phyloP scores from a whole-genome alignment of 192 early-diverging fungal species.

The Mortierella claussenii region DNA sequence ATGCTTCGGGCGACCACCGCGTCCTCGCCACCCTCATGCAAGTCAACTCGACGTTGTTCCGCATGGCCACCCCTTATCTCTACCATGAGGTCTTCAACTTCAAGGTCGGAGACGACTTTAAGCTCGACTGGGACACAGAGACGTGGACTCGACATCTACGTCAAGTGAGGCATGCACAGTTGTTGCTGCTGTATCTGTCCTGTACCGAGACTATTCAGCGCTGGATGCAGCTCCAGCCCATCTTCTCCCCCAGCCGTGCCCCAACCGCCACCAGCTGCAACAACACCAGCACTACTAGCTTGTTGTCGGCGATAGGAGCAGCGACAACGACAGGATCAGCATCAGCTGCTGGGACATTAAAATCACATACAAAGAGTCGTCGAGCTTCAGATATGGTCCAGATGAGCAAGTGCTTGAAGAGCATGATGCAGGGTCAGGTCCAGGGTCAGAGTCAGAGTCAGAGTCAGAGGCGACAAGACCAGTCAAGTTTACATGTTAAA shows the following conservation, averaged over 20 bases:
- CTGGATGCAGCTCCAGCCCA: too few relatives aligned
- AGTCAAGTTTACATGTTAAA: not conserved
- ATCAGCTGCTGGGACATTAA: not conserved
- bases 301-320: not conserved
- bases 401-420: not conserved
- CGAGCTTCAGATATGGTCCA: not conserved
- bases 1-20: constrained; percentile 28
- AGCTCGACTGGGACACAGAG: constrained; percentile 28
- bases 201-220: constrained; percentile 15
- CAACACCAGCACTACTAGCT: not conserved
- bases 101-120: constrained; percentile 24
- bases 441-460: not conserved
- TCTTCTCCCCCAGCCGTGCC: not conserved
- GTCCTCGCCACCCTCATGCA: constrained; percentile 24
- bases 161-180: constrained; percentile 18
- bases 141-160: constrained; percentile 30
- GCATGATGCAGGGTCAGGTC: not conserved
- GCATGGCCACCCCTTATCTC: constrained; percentile 32
- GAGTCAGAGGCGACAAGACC: not conserved
- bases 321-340: not conserved
- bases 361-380: too few relatives aligned
- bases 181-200: constrained; percentile 22
- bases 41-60: constrained; percentile 32
- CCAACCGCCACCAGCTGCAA: not conserved
- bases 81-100: constrained; percentile 18